Evolutionary conservation across 1,284 basidiomycete species (phyloP), one percentile per base, ranked within the genome.

Genomic region (Exsudoporus floridanus): DNA sequence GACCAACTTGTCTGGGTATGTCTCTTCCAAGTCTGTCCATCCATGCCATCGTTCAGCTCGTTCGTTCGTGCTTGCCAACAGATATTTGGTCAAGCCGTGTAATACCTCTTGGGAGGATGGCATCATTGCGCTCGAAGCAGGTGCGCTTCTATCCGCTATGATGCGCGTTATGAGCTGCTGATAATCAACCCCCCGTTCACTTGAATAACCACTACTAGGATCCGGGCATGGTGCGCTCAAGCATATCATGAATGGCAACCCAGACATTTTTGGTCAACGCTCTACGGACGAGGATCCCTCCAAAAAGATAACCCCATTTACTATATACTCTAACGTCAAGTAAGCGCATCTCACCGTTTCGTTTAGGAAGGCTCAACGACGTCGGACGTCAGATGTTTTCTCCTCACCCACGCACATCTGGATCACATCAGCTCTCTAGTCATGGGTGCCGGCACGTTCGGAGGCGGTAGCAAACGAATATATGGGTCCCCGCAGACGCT

Each of bases 361-460:
- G 30, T 7, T 35, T 19, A 23, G 30, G 39, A 34, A 23, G 16
- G 5, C 2, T 13, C 0, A 33, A 31, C n/a, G 51, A n/a, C 16
- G 21, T 35, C 18, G 3, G 27, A 12, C 1, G 18, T 2, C 28
- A 64, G 88, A 54, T 84, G 80, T 54, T 92, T 84, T 61, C 77
- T 93, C 51, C 75, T 93, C 59, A 86, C 86, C 5, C 91, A 93
- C 70, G 84, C 87, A 3, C 91, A 94, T 66, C 71, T 94, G 23
- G 91, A 94, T 71, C 92, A 94, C 67, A 79, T 92, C 55, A 81
- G 76, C 57, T 83, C 88, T 48, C 76, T 93, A 23, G 79, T 92
- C 34, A 71, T 94, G 44, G 83, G 85, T 4, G 89, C 89, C 18
- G 91, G 91, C 41, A 82, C 86, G 7, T 64, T 87, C 16, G 67